Percentiles rank a stretch among this genome's conserved stretches.
phyloP scores from a whole-genome alignment of 1,284 basidiomycete genomes.

The Anthracocystis panici-leucophaei region DNA sequence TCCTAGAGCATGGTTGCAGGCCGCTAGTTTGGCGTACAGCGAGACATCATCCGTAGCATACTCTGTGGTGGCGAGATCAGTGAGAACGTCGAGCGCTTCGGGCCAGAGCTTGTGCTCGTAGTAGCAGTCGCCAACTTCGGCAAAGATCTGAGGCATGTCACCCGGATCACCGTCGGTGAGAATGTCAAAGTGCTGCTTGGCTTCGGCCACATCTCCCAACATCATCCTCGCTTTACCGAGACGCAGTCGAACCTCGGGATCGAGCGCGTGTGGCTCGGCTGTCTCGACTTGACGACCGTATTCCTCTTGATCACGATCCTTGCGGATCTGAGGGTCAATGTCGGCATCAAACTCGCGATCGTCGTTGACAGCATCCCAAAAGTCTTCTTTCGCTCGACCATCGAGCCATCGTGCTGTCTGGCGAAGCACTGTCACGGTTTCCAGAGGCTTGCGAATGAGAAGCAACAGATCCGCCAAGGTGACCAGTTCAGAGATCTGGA shows the following conservation, averaged over 20 bases:
- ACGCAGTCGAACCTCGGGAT: slow-evolving; percentile 85
- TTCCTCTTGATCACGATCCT: slow-evolving; percentile 62
- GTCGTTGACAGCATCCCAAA: slow-evolving; percentile 81
- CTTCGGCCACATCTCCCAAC: slow-evolving; percentile 83
- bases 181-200: slow-evolving; percentile 73
- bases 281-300: slow-evolving; percentile 66
- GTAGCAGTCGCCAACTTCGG: slow-evolving; percentile 59
- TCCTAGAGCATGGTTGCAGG: slow-evolving; percentile 60
- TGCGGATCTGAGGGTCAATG: slow-evolving; percentile 37
- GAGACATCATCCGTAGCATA: slow-evolving; percentile 50
- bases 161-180: slow-evolving; percentile 51
- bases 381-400: slow-evolving; percentile 78
- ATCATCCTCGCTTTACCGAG: slow-evolving; percentile 86
- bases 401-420: slow-evolving; percentile 89
- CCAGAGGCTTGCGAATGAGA: slow-evolving; percentile 77
- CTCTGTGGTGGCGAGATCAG: slow-evolving; percentile 35
- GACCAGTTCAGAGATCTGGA: slow-evolving; percentile 72
- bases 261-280: slow-evolving; percentile 75
- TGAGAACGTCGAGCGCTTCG: slow-evolving; percentile 59
- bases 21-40: slow-evolving; percentile 56
- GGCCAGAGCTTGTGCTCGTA: slow-evolving; percentile 58
- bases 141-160: slow-evolving; percentile 54
- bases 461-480: slow-evolving; percentile 87
- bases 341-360: slow-evolving; percentile 85
- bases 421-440: slow-evolving; percentile 79